A percentile compares a stretch with the other conserved stretches of the same genome.
These are phyloP conservation scores for Fusarium sacchari DNA, from an alignment of 2,329 filamentous ascomycete species.

Conservation along the genomic window DNA sequence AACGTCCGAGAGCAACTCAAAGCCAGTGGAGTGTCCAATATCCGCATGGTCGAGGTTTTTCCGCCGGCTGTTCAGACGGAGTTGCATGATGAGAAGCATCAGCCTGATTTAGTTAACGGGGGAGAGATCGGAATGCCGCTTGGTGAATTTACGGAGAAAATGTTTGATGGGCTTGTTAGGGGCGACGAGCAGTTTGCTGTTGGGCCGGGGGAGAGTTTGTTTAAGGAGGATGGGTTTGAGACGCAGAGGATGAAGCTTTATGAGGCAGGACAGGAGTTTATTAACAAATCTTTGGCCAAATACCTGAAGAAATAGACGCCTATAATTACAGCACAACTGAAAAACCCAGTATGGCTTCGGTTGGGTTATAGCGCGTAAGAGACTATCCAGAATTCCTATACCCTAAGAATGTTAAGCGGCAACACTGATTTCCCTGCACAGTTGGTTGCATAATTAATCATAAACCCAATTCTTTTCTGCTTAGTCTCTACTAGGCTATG, in stretches of 20 bases:
- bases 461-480: not conserved
- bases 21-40: not conserved
- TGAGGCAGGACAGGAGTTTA: slow-evolving; percentile 10
- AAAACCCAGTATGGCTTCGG: not conserved
- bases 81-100: slow-evolving; percentile 42
- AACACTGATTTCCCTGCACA: rapidly evolving
- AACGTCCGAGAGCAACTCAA: slow-evolving; percentile 37
- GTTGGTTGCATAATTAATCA: not conserved
- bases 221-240: slow-evolving; percentile 42
- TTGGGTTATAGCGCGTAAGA: not conserved
- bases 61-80: slow-evolving; percentile 46
- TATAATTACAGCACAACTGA: rapidly evolving
- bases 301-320: slow-evolving; percentile 6
- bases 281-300: slow-evolving; percentile 19
- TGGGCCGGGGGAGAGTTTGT: slow-evolving; percentile 32
- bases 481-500: no score
- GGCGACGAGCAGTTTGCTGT: slow-evolving; percentile 42
- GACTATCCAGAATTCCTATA: not conserved
- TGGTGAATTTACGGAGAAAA: slow-evolving; percentile 54
- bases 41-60: slow-evolving; percentile 44
- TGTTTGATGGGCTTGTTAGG: slow-evolving; percentile 34
- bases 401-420: not conserved
- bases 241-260: slow-evolving; percentile 29
- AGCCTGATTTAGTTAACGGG: slow-evolving; percentile 40
- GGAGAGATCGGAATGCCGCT: slow-evolving; percentile 51